Base-by-base conservation (phyloP, 2,329 filamentous ascomycete genomes). In the Alternaria sp. region DNA sequence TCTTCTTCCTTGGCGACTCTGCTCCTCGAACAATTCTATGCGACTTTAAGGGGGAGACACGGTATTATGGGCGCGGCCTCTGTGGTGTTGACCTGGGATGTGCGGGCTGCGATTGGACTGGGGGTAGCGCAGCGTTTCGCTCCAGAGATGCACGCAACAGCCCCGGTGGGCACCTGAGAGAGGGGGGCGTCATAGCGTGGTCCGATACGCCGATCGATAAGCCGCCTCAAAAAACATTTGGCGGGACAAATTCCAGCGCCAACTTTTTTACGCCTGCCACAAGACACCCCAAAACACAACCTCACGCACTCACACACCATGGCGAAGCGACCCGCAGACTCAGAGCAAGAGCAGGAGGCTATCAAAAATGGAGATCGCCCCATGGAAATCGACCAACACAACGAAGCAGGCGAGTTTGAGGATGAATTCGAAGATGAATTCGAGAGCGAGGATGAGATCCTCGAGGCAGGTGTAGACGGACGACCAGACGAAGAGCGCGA, bases 401-500 rank as follows among this genome's bases (percentile, higher is more conserved):
- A 63, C 67, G 86, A 88, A 59, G 84, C 82, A 64, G 85, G 86
- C 67, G 91, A 98, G 71, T 98, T 96, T 67, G 96, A 97, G 77
- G 96, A 97, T 82, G 95, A 98, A 77, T 97, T 95, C 71, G 93
- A 95, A 81, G 92, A 95, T 74, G 92, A 95, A 77, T 95, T 91
- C 71, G 94, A 97, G 85, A 97, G 89, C 72, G 90, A 91, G 73
- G 94, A 97, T 79, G 94, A 98, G 81, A 92, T 98, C 56, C 83
- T 97, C 63, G 95, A 98, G 82, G 95, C 96, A 5, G 95, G 95
- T 65, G 93, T 97, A 12, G 95, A 97, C 78, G 95, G 95, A 17
- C 85, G 93, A 67, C 95, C 95, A 28, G 95, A 98, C 80, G 93
- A 91, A 8, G 95, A 98, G 85, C 85, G 93, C 45, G 95, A 98